Evolutionary conservation across 805 yeast species (phyloP).

Genomic region (Ogataea salicorniae): DNA sequence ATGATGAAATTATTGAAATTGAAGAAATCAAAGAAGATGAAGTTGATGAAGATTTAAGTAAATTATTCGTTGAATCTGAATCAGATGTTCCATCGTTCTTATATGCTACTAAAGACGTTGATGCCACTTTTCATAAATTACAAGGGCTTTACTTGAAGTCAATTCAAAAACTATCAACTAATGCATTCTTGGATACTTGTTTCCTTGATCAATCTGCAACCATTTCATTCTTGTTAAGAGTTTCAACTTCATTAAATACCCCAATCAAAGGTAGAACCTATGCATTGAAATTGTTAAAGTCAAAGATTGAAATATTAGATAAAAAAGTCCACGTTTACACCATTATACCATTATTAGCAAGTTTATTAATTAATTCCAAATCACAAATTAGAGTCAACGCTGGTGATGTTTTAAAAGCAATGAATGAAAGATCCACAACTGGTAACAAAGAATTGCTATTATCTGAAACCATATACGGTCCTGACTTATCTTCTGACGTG

Average conservation of each 20-base stretch:
- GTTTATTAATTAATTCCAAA: conserved; percentile 48
- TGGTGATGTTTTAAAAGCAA: conserved; percentile 33
- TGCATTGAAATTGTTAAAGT: conserved; percentile 40
- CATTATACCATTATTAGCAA: conserved; percentile 52
- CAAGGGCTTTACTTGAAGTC: conserved; percentile 41
- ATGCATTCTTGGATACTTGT: conserved; percentile 14
- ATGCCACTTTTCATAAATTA: conserved; percentile 38
- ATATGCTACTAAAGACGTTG: conserved; percentile 22
- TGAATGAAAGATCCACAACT: conserved; percentile 32
- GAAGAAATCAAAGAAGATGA: conserved; percentile 21
- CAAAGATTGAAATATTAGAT: conserved; percentile 33
- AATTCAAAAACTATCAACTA: conserved; percentile 22
- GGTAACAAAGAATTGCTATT: conserved; percentile 40
- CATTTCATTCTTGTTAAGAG: conserved; percentile 55
- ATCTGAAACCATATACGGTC: conserved; percentile 55
- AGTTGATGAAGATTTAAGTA: conserved; percentile 19
- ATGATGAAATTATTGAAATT: conserved; percentile 28
- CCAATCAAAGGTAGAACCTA: conserved; percentile 54
- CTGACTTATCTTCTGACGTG: conserved; percentile 36
- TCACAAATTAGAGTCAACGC: conserved; percentile 46
- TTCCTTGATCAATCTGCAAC: conserved; percentile 25
- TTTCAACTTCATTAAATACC: conserved; percentile 49
- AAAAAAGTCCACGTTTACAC: conserved; percentile 38
- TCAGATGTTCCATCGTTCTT: conserved; percentile 32
- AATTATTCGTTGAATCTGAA: conserved; percentile 7